A percentile compares a stretch with the other conserved stretches of the same genome.
phyloP scores from a whole-genome alignment of 768 basidiomycete species.

The Macrolepiota albuminosa region DNA sequence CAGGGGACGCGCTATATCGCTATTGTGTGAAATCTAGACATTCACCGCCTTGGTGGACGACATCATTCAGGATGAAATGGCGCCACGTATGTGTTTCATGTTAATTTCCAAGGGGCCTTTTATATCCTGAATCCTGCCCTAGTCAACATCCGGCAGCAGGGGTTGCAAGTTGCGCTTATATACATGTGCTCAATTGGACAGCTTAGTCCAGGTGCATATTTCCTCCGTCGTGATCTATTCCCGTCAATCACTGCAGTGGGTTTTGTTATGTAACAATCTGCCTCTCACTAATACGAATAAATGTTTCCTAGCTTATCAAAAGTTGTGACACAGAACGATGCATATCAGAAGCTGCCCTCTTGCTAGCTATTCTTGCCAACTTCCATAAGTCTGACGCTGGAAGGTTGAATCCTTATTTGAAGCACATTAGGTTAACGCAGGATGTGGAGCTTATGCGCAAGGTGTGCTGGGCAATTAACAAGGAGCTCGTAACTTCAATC shows the following conservation, averaged over 20 bases:
- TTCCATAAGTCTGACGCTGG: slow-evolving; percentile 72
- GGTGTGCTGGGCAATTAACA: slow-evolving; percentile 53
- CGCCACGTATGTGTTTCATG: slow-evolving; percentile 34
- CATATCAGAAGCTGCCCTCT: slow-evolving; percentile 54
- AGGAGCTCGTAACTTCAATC: slow-evolving; percentile 43
- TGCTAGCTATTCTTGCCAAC: slow-evolving; percentile 62
- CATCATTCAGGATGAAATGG: slow-evolving; percentile 38
- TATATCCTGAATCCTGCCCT: slow-evolving; percentile 3
- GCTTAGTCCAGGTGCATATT: slow-evolving; percentile 68
- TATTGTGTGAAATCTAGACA: slow-evolving; percentile 27
- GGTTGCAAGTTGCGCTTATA: slow-evolving; percentile 51
- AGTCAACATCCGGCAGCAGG: slow-evolving; percentile 49
- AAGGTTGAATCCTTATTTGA: slow-evolving; percentile 62
- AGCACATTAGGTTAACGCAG: slow-evolving; percentile 39
- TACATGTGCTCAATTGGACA: slow-evolving; percentile 58
- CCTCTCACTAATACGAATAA: neutral
- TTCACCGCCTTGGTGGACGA: slow-evolving; percentile 45
- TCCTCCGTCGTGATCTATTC: slow-evolving; percentile 59
- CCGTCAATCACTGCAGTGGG: slow-evolving; percentile 46
- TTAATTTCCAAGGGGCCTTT: neutral
- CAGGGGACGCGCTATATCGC: neutral
- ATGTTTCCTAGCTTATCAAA: slow-evolving; percentile 44
- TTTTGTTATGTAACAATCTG: neutral
- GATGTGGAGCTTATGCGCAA: slow-evolving; percentile 52
- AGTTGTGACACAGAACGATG: slow-evolving; percentile 48